Evolutionary conservation across 2,329 filamentous ascomycete species (phyloP).

Genomic region (Ascochyta lentis): DNA sequence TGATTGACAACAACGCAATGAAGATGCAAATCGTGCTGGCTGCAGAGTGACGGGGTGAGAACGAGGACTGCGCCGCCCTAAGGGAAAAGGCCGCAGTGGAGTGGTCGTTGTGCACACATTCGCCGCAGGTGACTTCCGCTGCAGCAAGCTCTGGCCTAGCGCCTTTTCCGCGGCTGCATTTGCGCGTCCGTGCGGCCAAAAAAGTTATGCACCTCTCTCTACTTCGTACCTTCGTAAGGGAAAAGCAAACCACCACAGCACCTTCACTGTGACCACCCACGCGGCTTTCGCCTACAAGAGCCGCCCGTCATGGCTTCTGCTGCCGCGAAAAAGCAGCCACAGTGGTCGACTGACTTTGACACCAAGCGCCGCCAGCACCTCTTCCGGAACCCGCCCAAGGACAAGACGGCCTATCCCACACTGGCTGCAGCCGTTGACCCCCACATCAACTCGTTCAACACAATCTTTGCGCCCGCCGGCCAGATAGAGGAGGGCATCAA

Average conservation of each 20-base stretch:
- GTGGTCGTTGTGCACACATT: conserved; percentile 30
- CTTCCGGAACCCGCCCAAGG: conserved; percentile 85
- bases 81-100: conserved; percentile 24
- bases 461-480: conserved; percentile 77
- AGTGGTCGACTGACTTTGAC: conserved; percentile 87
- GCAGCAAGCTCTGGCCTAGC: conserved; percentile 16
- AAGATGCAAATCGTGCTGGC: conserved; percentile 17
- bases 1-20: conserved; percentile 29
- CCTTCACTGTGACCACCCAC: conserved; percentile 13
- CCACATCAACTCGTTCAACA: conserved; percentile 96
- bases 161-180: conserved; percentile 14
- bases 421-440: conserved; percentile 86
- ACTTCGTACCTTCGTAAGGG: no score
- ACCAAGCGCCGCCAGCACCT: conserved; percentile 85
- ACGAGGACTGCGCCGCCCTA: conserved; percentile 40
- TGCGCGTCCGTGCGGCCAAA: conserved; percentile 21
- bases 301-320: conserved; percentile 40
- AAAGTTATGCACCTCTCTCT: conserved; percentile 9
- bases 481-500: conserved; percentile 76
- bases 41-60: conserved; percentile 29
- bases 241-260: conserved; percentile 9
- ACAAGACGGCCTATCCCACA: conserved; percentile 85
- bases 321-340: conserved; percentile 53
- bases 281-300: conserved; percentile 6
- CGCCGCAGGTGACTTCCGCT: conserved; percentile 25